These are phyloP conservation scores for Colletotrichum sidae DNA, from an alignment of 2,329 filamentous ascomycete species.

Conservation along the genomic window DNA sequence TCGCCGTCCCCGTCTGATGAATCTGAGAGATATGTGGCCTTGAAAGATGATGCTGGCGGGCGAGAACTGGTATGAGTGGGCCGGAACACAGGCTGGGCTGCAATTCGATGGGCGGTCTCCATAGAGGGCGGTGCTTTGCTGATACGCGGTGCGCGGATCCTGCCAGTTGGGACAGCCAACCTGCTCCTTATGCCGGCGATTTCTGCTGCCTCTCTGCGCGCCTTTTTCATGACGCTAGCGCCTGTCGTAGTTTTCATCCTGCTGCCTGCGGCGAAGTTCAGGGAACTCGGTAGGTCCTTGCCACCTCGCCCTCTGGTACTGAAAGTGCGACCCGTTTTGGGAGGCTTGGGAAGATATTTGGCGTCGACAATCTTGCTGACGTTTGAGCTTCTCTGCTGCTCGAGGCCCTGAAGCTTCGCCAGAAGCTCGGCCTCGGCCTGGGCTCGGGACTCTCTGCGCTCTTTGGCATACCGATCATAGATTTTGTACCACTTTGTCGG, in stretches of 20 bases:
- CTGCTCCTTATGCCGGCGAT: slow-evolving; percentile 53
- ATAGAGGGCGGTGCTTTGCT: slow-evolving; percentile 62
- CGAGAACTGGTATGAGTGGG: slow-evolving; percentile 36
- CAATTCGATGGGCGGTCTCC: slow-evolving; percentile 63
- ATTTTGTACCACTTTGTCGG: slow-evolving; percentile 81
- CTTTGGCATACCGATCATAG: slow-evolving; percentile 75
- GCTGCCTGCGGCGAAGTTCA: slow-evolving; percentile 60
- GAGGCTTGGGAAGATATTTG: slow-evolving; percentile 57
- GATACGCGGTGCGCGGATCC: slow-evolving; percentile 50
- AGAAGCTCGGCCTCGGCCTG: slow-evolving; percentile 70
- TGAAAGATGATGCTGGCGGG: slow-evolving; percentile 28
- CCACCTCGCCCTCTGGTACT: slow-evolving; percentile 41
- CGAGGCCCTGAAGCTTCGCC: slow-evolving; percentile 65
- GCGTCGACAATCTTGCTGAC: slow-evolving; percentile 66
- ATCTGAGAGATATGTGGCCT: slow-evolving; percentile 54
- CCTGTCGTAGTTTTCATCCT: slow-evolving; percentile 64
- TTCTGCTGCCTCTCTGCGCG: slow-evolving; percentile 67
- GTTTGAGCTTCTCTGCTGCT: slow-evolving; percentile 68
- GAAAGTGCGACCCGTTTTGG: slow-evolving; percentile 46
- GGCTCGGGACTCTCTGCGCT: slow-evolving; percentile 67
- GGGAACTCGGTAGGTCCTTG: slow-evolving; percentile 46
- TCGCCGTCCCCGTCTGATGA: slow-evolving; percentile 40
- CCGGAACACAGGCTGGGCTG: slow-evolving; percentile 50
- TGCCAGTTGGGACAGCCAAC: slow-evolving; percentile 37
- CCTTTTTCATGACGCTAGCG: slow-evolving; percentile 66